These are phyloP conservation scores for Fraxinus albicans DNA, from an alignment of 305 asterid genomes.

Conservation along the genomic window DNA sequence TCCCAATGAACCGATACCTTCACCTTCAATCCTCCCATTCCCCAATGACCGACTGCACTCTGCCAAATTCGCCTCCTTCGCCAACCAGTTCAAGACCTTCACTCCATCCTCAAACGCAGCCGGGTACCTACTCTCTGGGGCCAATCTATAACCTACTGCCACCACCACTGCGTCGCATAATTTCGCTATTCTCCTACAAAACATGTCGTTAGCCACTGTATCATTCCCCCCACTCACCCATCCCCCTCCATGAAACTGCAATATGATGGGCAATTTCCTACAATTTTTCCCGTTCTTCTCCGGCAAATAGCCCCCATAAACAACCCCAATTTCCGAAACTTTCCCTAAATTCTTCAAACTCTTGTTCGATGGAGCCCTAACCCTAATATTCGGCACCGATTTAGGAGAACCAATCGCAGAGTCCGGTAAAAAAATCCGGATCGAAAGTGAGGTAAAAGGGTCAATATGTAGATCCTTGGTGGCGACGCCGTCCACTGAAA, in stretches of 20 bases:
- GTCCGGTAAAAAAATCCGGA: constrained; percentile 75
- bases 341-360: constrained; percentile 16
- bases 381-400: constrained; percentile 38
- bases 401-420: constrained; percentile 42
- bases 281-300: constrained; percentile 42
- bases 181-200: constrained; percentile 71
- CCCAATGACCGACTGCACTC: constrained; percentile 46
- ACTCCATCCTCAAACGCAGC: constrained; percentile 84
- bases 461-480: constrained; percentile 81
- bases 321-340: constrained; percentile 30
- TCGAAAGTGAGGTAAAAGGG: constrained; percentile 51
- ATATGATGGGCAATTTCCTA: constrained; percentile 65
- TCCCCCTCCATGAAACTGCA: constrained; percentile 90
- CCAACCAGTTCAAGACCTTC: constrained; percentile 71
- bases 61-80: constrained; percentile 71
- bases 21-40: constrained; percentile 31
- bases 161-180: constrained; percentile 73
- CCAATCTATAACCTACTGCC: constrained; percentile 82
- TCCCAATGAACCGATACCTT: constrained; percentile 24
- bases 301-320: constrained; percentile 70
- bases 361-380: constrained; percentile 22
- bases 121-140: constrained; percentile 81
- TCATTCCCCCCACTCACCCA: constrained; percentile 76
- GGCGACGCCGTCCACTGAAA: constrained; percentile 65
- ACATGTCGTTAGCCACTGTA: constrained; percentile 62